Evolutionary conservation across 768 basidiomycete genomes (phyloP).

Genomic region (Rhizopogon rudus): DNA sequence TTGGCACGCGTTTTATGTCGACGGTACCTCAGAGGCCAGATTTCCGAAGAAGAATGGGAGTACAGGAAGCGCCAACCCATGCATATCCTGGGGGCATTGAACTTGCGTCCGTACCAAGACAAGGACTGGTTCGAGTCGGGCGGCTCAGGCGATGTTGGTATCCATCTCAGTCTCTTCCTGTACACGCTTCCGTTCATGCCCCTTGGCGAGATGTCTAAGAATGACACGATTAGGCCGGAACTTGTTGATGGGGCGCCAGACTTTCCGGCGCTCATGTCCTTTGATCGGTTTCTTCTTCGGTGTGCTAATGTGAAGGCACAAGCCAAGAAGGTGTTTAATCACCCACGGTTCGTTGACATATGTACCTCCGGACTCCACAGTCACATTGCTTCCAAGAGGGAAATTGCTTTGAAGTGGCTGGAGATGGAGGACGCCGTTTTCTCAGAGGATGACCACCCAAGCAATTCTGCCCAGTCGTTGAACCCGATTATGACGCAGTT

Average conservation of each 20-base stretch:
- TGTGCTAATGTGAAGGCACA: constrained; percentile 32
- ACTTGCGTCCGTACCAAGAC: constrained; percentile 45
- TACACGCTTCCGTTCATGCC: constrained; percentile 45
- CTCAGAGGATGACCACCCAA: not conserved
- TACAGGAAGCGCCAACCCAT: constrained; percentile 45
- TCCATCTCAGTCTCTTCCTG: constrained; percentile 39
- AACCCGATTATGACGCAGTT: constrained; percentile 16
- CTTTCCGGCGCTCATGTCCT: constrained; percentile 36
- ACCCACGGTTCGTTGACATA: constrained; percentile 44
- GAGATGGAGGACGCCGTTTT: not conserved
- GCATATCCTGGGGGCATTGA: constrained; percentile 44
- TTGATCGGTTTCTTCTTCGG: constrained; percentile 41
- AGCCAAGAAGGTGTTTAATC: constrained; percentile 25
- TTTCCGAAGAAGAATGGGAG: constrained; percentile 46
- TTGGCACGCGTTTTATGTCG: constrained; percentile 43
- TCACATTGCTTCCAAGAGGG: constrained; percentile 19
- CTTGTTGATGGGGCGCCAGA: constrained; percentile 36
- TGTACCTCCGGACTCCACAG: constrained; percentile 11
- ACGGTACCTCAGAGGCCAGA: constrained; percentile 39
- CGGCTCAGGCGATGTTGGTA: constrained; percentile 35
- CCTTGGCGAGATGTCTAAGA: constrained; percentile 13
- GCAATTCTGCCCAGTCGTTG: constrained; percentile 2
- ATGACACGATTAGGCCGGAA: constrained; percentile 16
- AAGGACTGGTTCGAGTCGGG: constrained; percentile 39
- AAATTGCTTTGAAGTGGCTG: constrained; percentile 19